Evolutionary conservation across 352 stramenopile species (phyloP).

Genomic region (Globisporangium takayamanum): DNA sequence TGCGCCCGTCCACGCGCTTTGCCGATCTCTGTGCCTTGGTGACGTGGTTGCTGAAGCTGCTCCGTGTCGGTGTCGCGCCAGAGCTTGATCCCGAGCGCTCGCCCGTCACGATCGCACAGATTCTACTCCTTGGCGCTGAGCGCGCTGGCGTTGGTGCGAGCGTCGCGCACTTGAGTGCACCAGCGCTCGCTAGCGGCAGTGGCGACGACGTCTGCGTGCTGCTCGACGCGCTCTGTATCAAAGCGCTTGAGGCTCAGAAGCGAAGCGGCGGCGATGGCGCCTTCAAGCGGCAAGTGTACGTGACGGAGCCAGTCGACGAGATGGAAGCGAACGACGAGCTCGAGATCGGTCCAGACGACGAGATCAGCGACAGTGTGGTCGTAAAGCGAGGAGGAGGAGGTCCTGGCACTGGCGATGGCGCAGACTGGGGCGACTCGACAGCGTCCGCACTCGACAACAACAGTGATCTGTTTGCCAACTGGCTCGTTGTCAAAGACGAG

Average conservation of each 20-base stretch:
- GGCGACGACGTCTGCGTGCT: conserved; percentile 50
- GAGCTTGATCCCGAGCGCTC: conserved; percentile 10
- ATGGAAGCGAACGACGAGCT: conserved; percentile 34
- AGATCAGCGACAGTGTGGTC: not conserved
- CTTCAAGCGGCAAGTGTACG: conserved; percentile 23
- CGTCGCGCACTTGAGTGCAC: conserved; percentile 28
- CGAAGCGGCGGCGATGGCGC: conserved; percentile 3
- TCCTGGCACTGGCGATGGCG: not conserved
- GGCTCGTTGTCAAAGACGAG: conserved; percentile 38
- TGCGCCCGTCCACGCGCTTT: conserved; percentile 31
- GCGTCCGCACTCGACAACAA: conserved; percentile 20
- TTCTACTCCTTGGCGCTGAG: conserved; percentile 48
- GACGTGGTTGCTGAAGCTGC: conserved; percentile 34
- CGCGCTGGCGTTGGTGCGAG: conserved; percentile 24
- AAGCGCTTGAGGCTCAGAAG: conserved; percentile 21
- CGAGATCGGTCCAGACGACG: conserved; percentile 26
- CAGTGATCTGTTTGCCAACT: conserved; percentile 31
- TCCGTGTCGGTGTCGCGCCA: conserved; percentile 19
- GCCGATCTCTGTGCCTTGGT: conserved; percentile 38
- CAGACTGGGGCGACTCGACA: conserved; percentile 27
- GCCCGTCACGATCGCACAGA: conserved; percentile 29
- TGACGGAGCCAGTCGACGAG: conserved; percentile 33
- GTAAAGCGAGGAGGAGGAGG: too few relatives aligned
- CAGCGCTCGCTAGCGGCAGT: conserved; percentile 30
- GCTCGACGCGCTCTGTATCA: conserved; percentile 36